phyloP scores from a whole-genome alignment of 257 asterid species.

The Penstemon davidsonii region DNA sequence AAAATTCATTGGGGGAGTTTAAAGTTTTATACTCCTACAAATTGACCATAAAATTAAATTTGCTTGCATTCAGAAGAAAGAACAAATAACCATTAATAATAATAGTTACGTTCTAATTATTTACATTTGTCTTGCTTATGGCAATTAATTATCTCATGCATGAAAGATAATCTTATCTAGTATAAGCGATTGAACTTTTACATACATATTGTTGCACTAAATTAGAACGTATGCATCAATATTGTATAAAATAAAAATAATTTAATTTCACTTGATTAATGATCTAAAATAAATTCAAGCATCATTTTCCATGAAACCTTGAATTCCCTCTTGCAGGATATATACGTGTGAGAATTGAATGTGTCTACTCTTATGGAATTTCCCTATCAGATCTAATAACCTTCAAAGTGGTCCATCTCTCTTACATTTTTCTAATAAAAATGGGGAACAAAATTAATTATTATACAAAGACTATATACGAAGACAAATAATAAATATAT shows the following conservation, averaged over 20 bases:
- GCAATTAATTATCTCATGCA: too few species aligned
- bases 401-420: conserved; percentile 3
- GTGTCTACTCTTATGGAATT: neutral
- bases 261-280: neutral
- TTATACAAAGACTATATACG: neutral
- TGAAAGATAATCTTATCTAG: too few species aligned
- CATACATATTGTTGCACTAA: neutral
- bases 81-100: too few species aligned
- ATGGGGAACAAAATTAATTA: neutral
- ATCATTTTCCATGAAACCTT: neutral
- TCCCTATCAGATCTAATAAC: neutral
- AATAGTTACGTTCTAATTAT: too few species aligned
- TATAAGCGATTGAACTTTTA: neutral
- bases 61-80: too few species aligned
- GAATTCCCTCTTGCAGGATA: neutral
- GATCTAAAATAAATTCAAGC: neutral
- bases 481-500: neutral
- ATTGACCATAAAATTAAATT: too few species aligned
- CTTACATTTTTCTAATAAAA: neutral
- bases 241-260: neutral
- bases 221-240: neutral
- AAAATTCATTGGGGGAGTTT: too few species aligned
- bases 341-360: neutral
- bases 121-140: too few species aligned
- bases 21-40: too few species aligned